Evolutionary conservation across 176 grass and related monocot genomes (phyloP), one percentile per base, ranked within the genome.

Genomic region (Paspalum vaginatum): DNA sequence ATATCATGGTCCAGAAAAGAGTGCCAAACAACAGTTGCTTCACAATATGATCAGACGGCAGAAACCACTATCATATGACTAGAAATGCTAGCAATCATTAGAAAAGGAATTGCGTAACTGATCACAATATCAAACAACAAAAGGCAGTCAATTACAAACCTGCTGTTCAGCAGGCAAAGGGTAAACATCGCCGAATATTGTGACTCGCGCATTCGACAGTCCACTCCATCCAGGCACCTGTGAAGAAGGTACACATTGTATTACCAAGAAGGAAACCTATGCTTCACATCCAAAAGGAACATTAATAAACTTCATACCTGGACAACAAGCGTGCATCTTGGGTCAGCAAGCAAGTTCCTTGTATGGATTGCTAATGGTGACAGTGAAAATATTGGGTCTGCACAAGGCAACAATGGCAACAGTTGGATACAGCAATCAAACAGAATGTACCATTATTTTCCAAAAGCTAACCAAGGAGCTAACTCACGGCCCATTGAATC

Each of bases 161-260:
- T 99, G 92, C 24, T 91, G 90, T 8, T 93, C 88, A 77, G 88
- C 74, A 82, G 96, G 86, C 42, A 99, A 81, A 79, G 96, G 96
- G 32, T 93, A 72, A 57, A 99, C 75, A 84, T 99, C 92, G 62
- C 96, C 96, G 87, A 99, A 99, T 80, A 99, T 99, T 17, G 96
- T 99, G 16, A 99, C 96, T 13, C 96, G 92, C 2, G 96, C 96
- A 86, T 99, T 99, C 44, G 96, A 99, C 40, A 99, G 73, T 13
- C 88, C 92, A 84, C 92, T 99, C 92, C 96, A 99, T 91, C 96
- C 96, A 88, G 96, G 96, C 61, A 99, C 91, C 96, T 99, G 42
- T 25, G 60, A 43, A n/a, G n/a, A n/a, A 81, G n/a, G 27, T 22
- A 20, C 22, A 38, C 6, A 60, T 8, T n/a, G 0, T 43, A 71